Percentiles rank a stretch among this genome's conserved stretches.
Conservation (phyloP, 805 yeast genomes). For the Metschnikowia colocasiae region DNA sequence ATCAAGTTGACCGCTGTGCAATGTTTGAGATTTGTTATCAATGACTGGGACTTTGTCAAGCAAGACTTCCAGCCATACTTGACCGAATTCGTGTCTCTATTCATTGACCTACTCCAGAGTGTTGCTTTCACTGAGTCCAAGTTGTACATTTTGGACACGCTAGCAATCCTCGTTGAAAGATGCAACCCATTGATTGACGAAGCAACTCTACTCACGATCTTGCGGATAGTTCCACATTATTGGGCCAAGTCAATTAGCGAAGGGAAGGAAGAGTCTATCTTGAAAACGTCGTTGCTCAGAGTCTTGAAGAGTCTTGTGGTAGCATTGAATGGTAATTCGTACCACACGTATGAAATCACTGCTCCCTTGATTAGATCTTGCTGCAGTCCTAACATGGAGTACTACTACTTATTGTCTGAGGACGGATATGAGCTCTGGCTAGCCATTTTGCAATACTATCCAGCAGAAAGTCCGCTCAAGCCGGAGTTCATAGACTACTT, state of each 20-base stretch:
- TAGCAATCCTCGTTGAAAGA: conserved; percentile 59
- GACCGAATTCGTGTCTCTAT: conserved; percentile 45
- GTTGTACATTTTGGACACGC: conserved; percentile 63
- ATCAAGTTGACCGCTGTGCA: conserved; percentile 73
- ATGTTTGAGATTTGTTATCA: conserved; percentile 63
- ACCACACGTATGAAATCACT: conserved; percentile 48
- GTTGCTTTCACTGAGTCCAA: conserved; percentile 70
- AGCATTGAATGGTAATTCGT: conserved; percentile 53
- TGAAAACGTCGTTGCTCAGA: conserved; percentile 43
- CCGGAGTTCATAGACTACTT: conserved; percentile 44
- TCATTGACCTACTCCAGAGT: conserved; percentile 47
- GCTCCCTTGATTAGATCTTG: conserved; percentile 67
- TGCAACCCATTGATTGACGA: conserved; percentile 61
- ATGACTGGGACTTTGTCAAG: conserved; percentile 84
- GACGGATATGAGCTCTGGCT: conserved; percentile 88
- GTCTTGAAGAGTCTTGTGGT: conserved; percentile 53
- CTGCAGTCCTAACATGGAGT: conserved; percentile 42
- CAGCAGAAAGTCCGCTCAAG: conserved; percentile 32
- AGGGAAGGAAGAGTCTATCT: conserved; percentile 31
- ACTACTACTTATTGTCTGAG: conserved; percentile 61
- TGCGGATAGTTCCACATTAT: conserved; percentile 58
- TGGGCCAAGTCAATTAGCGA: conserved; percentile 65
- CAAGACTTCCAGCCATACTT: conserved; percentile 63
- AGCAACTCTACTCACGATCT: conserved; percentile 47
- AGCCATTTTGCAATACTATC: conserved; percentile 60